Conservation (phyloP, 768 basidiomycete species). For the Amanita phalloides region DNA sequence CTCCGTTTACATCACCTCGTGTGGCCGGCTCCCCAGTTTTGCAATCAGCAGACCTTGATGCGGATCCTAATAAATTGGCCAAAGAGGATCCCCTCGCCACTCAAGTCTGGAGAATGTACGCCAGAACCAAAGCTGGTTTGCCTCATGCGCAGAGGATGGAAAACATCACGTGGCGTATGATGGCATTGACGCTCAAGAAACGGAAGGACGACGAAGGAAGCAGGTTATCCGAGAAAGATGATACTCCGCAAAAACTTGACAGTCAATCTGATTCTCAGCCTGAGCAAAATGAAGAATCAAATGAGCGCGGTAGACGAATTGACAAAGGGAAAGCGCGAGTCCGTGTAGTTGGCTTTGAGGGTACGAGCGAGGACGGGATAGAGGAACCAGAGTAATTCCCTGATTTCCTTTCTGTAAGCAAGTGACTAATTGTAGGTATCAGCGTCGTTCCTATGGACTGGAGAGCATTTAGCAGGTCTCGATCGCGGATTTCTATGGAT, state of each 20-base stretch:
- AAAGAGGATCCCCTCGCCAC: constrained; percentile 88
- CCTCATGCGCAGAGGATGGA: constrained; percentile 96
- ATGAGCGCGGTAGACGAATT: constrained; percentile 55
- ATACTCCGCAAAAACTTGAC: constrained; percentile 8
- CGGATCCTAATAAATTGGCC: constrained; percentile 55
- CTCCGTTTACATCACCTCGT: constrained; percentile 54
- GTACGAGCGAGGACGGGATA: constrained; percentile 54
- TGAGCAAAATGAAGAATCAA: constrained; percentile 13
- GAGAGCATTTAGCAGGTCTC: constrained; percentile 83
- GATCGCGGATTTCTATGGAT: constrained; percentile 87
- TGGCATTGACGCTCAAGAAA: constrained; percentile 90
- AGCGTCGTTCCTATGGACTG: constrained; percentile 81
- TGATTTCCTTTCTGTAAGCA: constrained; percentile 4
- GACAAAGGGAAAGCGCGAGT: constrained; percentile 77
- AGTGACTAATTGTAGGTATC: constrained; percentile 8
- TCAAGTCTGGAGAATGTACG: constrained; percentile 96
- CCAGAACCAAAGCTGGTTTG: constrained; percentile 77
- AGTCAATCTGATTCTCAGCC: constrained; percentile 13
- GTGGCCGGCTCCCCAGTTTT: constrained; percentile 63
- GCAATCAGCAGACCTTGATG: constrained; percentile 32
- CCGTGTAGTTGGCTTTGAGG: constrained; percentile 75
- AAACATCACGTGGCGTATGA: constrained; percentile 97
- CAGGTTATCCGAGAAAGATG: constrained; percentile 8
- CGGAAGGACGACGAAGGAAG: constrained; percentile 65
- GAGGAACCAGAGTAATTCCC: constrained; percentile 67